These are phyloP conservation scores for Mimosa bimucronata DNA, from an alignment of 306 rosid genomes.

Conservation along the genomic window DNA sequence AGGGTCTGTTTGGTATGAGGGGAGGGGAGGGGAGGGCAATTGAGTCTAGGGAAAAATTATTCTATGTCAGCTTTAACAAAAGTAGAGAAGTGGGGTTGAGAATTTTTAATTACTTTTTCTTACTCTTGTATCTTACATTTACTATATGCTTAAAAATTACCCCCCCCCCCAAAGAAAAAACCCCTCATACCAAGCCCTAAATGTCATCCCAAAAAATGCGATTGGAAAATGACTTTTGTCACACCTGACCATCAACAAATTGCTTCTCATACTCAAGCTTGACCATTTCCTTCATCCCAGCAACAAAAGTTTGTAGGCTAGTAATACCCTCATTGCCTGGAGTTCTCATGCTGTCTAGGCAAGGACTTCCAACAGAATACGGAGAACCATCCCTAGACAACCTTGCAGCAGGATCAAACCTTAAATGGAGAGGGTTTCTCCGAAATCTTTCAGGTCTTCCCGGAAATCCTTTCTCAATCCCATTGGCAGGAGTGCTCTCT, in stretches of 20 bases:
- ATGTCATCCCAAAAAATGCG: neutral
- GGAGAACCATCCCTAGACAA: constrained; percentile 69
- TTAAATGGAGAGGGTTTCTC: constrained; percentile 57
- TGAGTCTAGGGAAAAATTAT: too few species aligned
- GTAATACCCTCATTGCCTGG: constrained; percentile 73
- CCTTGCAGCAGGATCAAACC: constrained; percentile 43
- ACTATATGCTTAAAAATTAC: too few species aligned
- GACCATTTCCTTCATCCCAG: constrained; percentile 90
- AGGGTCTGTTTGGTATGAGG: too few species aligned
- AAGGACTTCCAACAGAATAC: constrained; percentile 81
- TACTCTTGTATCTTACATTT: too few species aligned
- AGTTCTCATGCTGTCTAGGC: constrained; percentile 53
- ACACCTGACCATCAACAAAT: constrained; percentile 71
- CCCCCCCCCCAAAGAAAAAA: too few species aligned
- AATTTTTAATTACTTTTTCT: too few species aligned
- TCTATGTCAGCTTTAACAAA: too few species aligned
- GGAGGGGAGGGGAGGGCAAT: too few species aligned
- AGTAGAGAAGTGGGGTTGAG: too few species aligned
- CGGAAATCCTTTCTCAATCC: constrained; percentile 68
- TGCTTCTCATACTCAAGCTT: constrained; percentile 78
- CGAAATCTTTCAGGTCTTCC: constrained; percentile 85
- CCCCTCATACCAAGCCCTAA: too few species aligned
- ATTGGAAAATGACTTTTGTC: constrained; percentile 36
- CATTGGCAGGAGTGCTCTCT: constrained; percentile 71
- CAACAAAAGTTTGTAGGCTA: constrained; percentile 80